Conservation (phyloP, 768 basidiomycete genomes). For the Tulasnella sp. region DNA sequence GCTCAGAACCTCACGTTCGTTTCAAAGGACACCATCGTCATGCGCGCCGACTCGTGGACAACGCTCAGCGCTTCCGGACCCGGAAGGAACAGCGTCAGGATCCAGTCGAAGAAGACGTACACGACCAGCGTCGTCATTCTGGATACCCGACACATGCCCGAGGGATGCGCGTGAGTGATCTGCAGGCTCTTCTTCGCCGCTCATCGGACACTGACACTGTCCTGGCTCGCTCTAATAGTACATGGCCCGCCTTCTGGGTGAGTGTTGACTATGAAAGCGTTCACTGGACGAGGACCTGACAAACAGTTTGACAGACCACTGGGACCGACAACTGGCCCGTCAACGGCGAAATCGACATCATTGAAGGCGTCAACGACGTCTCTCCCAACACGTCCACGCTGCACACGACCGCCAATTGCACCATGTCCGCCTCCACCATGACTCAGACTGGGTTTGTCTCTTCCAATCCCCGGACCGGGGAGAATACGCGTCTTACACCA, state of each 20-base stretch:
- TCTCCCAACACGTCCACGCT: conserved; percentile 14
- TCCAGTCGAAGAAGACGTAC: conserved; percentile 12
- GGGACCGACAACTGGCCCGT: not conserved
- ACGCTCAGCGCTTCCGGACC: conserved; percentile 6
- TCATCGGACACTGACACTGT: not conserved
- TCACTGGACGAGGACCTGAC: not conserved
- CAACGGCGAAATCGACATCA: conserved; percentile 18
- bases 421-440: conserved; percentile 10
- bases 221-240: not conserved
- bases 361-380: conserved; percentile 18
- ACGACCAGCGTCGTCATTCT: not conserved
- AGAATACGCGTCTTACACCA: not conserved
- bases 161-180: conserved; percentile 9
- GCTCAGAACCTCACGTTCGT: conserved; percentile 13
- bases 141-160: conserved; percentile 12
- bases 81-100: conserved; percentile 14
- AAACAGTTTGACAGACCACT: not conserved
- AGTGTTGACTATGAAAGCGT: not conserved
- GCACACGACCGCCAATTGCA: conserved; percentile 15
- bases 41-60: conserved; percentile 14
- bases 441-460: conserved; percentile 13
- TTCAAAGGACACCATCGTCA: conserved; percentile 4
- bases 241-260: conserved; percentile 19
- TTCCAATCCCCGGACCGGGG: not conserved
- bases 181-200: not conserved